Evolutionary conservation across 768 basidiomycete species (phyloP).

Genomic region (Termitomyces sp.): DNA sequence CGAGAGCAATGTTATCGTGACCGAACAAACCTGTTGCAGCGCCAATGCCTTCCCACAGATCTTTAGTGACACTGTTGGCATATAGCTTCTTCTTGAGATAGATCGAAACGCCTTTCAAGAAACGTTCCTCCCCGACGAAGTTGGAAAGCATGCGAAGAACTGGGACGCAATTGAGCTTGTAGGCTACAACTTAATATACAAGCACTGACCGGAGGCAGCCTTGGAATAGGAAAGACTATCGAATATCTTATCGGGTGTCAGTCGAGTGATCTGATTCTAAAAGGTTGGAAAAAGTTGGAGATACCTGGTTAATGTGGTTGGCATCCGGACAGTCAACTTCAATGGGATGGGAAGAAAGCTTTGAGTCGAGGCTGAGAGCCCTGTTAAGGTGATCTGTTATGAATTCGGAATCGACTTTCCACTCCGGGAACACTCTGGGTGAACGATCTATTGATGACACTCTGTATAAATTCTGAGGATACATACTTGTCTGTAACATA

Average conservation of each 20-base stretch:
- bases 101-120: slow-evolving; percentile 83
- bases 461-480: neutral
- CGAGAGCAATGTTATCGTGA: neutral
- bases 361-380: slow-evolving; percentile 82
- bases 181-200: neutral
- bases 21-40: slow-evolving; percentile 51
- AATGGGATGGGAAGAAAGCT: slow-evolving; percentile 86
- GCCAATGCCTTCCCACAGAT: slow-evolving; percentile 85
- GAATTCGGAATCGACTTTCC: slow-evolving; percentile 80
- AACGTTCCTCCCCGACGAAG: slow-evolving; percentile 84
- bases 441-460: neutral
- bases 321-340: slow-evolving; percentile 89
- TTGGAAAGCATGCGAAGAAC: slow-evolving; percentile 93
- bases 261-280: neutral
- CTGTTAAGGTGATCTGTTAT: slow-evolving; percentile 69
- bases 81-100: slow-evolving; percentile 90
- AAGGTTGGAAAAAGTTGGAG: neutral
- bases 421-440: slow-evolving; percentile 73
- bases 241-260: slow-evolving; percentile 57
- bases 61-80: slow-evolving; percentile 76
- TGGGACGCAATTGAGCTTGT: slow-evolving; percentile 14
- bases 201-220: slow-evolving; percentile 60
- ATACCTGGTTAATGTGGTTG: slow-evolving; percentile 73
- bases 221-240: slow-evolving; percentile 86
- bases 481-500: slow-evolving; percentile 44